phyloP scores from a whole-genome alignment of 2,329 filamentous ascomycete species.

The Epichloe aotearoae region DNA sequence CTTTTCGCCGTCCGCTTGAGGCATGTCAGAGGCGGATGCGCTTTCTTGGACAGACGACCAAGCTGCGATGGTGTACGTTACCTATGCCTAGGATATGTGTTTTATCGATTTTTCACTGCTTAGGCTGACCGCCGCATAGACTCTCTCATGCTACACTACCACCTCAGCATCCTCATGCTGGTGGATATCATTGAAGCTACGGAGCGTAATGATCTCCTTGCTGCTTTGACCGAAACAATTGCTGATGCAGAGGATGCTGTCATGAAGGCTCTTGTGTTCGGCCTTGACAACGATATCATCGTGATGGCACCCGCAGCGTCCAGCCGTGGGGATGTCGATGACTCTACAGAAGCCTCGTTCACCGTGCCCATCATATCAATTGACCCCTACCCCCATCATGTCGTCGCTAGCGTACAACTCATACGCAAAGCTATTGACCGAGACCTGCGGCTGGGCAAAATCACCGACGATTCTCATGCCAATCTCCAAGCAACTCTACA shows the following conservation, averaged over 20 bases:
- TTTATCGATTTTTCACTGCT: too few relatives aligned
- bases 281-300: conserved; percentile 16
- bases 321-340: background rate
- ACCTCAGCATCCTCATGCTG: conserved; percentile 20
- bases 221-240: conserved; percentile 12
- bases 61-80: conserved; percentile 19
- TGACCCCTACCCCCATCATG: conserved; percentile 18
- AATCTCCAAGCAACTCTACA: conserved; percentile 15
- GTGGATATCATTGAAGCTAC: conserved; percentile 18
- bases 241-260: conserved; percentile 18
- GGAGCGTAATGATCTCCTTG: conserved; percentile 14
- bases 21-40: conserved; percentile 19
- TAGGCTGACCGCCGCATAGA: conserved; percentile 9
- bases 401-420: conserved; percentile 18
- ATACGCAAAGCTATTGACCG: conserved; percentile 17
- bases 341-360: conserved; percentile 1
- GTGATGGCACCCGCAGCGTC: conserved; percentile 1
- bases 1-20: conserved; percentile 15
- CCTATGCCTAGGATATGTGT: background rate
- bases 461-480: conserved; percentile 13
- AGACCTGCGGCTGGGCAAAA: conserved; percentile 14
- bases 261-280: conserved; percentile 19
- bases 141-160: conserved; percentile 21
- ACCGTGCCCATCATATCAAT: conserved; percentile 18
- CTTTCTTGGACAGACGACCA: conserved; percentile 18